Evolutionary conservation across 2,329 filamentous ascomycete species (phyloP).

Genomic region (Phialemonium atrogriseum): DNA sequence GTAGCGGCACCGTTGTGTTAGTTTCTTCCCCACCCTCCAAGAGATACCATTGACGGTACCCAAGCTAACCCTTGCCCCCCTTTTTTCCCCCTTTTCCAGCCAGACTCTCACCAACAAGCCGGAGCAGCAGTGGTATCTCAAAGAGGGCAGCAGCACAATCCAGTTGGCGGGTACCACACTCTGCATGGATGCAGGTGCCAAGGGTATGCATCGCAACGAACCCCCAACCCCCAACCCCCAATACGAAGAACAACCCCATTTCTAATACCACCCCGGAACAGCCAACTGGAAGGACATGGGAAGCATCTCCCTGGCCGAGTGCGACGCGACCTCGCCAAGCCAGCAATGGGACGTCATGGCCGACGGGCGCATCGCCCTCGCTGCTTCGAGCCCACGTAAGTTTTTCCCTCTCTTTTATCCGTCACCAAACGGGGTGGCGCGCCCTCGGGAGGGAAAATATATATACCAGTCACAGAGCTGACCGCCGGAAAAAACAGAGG

Average conservation of each 20-base stretch:
- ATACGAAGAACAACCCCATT: too few relatives aligned
- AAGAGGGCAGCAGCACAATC: conserved; percentile 24
- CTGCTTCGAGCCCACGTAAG: conserved; percentile 25
- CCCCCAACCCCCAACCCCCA: too few relatives aligned
- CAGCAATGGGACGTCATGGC: conserved; percentile 28
- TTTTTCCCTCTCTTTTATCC: conserved; percentile 1
- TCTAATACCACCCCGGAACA: conserved; percentile 12
- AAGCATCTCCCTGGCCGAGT: conserved; percentile 23
- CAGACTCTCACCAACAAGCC: conserved; percentile 22
- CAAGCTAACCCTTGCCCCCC: background rate
- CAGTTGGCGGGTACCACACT: conserved; percentile 27
- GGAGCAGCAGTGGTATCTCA: conserved; percentile 33
- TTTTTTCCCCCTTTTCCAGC: conserved; percentile 10
- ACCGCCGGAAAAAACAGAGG: conserved; percentile 19
- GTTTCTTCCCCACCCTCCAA: conserved; percentile 8
- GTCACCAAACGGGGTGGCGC: too few relatives aligned
- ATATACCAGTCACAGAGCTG: conserved; percentile 4
- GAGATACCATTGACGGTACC: background rate
- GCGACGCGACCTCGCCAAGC: conserved; percentile 20
- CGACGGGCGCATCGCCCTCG: conserved; percentile 29
- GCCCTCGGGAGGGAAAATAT: too few relatives aligned
- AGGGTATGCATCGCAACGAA: conserved; percentile 13
- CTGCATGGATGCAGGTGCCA: conserved; percentile 30
- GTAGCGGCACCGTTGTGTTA: conserved; percentile 26
- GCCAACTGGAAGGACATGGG: conserved; percentile 32